Base-by-base conservation (phyloP, 2,329 filamentous ascomycete species). In the Cytospora paraplurivora region DNA sequence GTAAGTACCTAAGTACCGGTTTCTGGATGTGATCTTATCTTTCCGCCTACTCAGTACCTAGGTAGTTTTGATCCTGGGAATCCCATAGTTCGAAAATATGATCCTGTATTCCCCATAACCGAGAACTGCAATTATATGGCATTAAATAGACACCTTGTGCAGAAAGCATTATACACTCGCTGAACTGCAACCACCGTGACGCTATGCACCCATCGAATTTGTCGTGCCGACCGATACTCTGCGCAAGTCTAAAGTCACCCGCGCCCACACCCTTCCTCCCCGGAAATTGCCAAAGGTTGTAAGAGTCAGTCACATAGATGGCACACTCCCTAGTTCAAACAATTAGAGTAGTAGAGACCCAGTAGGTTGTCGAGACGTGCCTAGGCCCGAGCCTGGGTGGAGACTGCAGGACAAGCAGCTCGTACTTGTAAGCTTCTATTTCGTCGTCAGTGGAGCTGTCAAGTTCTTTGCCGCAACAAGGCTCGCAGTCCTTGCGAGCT, bases 401-500 rank as follows among this genome's bases (percentile, higher is more conserved):
- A 47, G n/a, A 4, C 13, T 19, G 44, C 7, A 47, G n/a, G n/a
- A 11, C 44, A 47, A 11, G 21, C n/a, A 3, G n/a, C 52, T 49
- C 62, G 44, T 55, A 32, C 57, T 15, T 33, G 32, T 64, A 38
- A 44, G 49, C 59, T 19, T 68, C 68, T 66, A 76, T 70, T 74
- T 76, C 33, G 69, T 51, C 11, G 68, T 70, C 2, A 76, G 56
- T 3, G 73, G 72, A 5, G 65, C 63, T 5, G 69, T 66, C 19
- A 75, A 68, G 66, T 78, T 89, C 71, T 86, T 87, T 34, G 83
- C 79, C 5, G 88, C 85, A 11, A 89, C 87, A 58, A 87, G 71
- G 57, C 86, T 82, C 13, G 88, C 87, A 17, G 87, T 81, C 63
- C 88, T 90, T 68, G 86, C 83, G 51, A 96, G 79, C 73, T 90